Evolutionary conservation across 257 asterid species (phyloP), one percentile per base, ranked within the genome.

Genomic region (Catharanthus roseus): DNA sequence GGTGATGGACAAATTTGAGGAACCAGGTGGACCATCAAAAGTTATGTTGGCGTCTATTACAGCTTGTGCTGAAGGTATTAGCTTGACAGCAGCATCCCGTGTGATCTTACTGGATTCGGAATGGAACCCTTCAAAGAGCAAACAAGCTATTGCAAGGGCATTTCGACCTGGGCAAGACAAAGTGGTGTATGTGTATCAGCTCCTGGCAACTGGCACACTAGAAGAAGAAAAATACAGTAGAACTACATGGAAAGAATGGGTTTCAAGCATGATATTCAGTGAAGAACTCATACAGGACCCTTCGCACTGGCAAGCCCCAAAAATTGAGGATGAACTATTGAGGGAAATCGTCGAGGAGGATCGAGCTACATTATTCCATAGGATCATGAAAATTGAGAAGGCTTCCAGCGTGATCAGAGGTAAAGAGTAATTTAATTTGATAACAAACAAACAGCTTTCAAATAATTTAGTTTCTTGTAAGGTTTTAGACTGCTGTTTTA

Each of bases 201-300:
- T 95, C 38, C 66, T 91, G 84, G 99, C 99, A 0, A 87, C 83
- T 0, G 96, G 96, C 60, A 95, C 97, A 6, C 67, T 95, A 21
- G 99, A 95, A 47, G 97, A 93, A 67, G 98, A 91, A 71, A 95
- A 95, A 69, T 96, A 91, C 68, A 82, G 91, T 18, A 75, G 95
- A 58, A 91, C 99, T 0, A 91, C 97, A 6, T 95, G 99, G 99
- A 95, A 95, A 83, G 99, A 95, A 81, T 95, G 97, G 97, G 99
- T 95, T 34, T 95, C 97, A 9, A 95, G 96, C 67, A 95, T 95
- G 99, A 95, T 95, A 4, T 95, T 95, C 74, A 95, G 97, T 31
- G 99, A 95, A 13, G 99, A 89, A 33, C 90, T 82, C 19, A 91
- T 90, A 0, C 91, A 85, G 83, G 98, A 93, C 49, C 99, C 99